Evolutionary conservation across 2,329 filamentous ascomycete species (phyloP), one percentile per base, ranked within the genome.

Genomic region (Rasamsonia emersonii): DNA sequence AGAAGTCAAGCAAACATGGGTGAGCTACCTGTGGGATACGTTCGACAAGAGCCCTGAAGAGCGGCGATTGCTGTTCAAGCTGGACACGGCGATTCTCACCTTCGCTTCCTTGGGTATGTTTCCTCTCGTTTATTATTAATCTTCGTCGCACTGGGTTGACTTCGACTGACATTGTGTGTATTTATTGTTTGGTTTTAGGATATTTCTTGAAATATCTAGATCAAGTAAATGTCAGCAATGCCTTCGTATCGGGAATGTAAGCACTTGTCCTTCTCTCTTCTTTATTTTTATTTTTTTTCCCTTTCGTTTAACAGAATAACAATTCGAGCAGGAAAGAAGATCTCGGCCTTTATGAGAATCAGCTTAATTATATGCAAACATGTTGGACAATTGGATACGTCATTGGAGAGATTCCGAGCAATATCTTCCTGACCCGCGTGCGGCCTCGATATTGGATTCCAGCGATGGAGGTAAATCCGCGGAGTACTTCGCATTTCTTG

Each of bases 331-430:
- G 61, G 68, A 64, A 73, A 45, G 67, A 73, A 42, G 71, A 75
- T 32, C 51, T 75, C 0, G 46, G 55, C 2, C 50, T 76, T 13
- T 64, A 68, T 27, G 61, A 63, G 1, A 75, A 76, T 39, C 56
- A 77, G 34, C 56, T 75, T 18, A 74, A 75, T 32, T 68, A 67
- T 32, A 67, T 70, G 54, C 60, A 73, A 30, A 67, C 71, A 0
- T 67, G 64, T 17, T 79, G 74, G 62, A 77, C 71, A 0, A 64
- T 73, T 1, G 75, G 75, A 6, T 79, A 79, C 41, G 68, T 74
- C 0, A 58, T 79, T 29, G 67, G 65, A 3, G 56, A 70, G 34
- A 59, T 71, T 9, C 67, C 67, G 1, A 65, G 58, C 27, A 71
- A 73, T 36, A 56, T 74, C 7, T 53, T 72, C 5, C 50, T 74